Conservation (phyloP, 345 rosid species). For the Brassica juncea region DNA sequence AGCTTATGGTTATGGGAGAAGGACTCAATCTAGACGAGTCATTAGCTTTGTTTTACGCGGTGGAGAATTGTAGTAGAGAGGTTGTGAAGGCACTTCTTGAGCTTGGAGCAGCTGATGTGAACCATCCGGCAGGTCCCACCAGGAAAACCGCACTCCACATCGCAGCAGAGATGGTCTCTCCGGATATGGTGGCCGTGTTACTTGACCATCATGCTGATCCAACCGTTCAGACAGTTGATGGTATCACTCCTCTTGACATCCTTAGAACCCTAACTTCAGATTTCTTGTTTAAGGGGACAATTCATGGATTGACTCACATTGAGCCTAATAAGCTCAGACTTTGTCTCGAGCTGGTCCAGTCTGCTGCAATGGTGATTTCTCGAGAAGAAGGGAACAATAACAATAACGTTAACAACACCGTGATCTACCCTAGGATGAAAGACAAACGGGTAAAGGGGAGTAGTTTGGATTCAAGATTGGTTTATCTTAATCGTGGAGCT, state of each 20-base stretch:
- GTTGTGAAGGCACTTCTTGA: slow-evolving; percentile 96
- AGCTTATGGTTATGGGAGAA: slow-evolving; percentile 99
- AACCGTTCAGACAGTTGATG: slow-evolving; percentile 83
- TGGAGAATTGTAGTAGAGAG: slow-evolving; percentile 93
- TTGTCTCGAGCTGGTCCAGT: slow-evolving; percentile 95
- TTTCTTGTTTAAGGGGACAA: slow-evolving; percentile 95
- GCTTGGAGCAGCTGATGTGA: slow-evolving; percentile 96
- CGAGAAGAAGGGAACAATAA: slow-evolving; percentile 81
- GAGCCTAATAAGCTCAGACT: slow-evolving; percentile 97
- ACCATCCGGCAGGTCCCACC: slow-evolving; percentile 79
- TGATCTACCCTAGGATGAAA: slow-evolving; percentile 64
- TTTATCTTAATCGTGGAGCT: slow-evolving; percentile 87
- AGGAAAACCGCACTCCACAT: slow-evolving; percentile 91
- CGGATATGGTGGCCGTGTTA: slow-evolving; percentile 96
- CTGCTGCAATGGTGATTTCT: slow-evolving; percentile 90
- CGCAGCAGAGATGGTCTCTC: slow-evolving; percentile 99
- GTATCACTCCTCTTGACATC: slow-evolving; percentile 85
- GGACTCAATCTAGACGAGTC: slow-evolving; percentile 93
- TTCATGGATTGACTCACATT: slow-evolving; percentile 85
- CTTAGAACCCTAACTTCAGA: slow-evolving; percentile 93
- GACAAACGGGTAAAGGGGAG: slow-evolving; percentile 60
- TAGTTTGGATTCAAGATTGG: slow-evolving; percentile 76
- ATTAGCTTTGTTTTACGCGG: slow-evolving; percentile 86
- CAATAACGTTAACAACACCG: slow-evolving; percentile 43
- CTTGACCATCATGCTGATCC: slow-evolving; percentile 98